Conservation (phyloP, 1,284 basidiomycete genomes). For the Cryptococcus sp. region DNA sequence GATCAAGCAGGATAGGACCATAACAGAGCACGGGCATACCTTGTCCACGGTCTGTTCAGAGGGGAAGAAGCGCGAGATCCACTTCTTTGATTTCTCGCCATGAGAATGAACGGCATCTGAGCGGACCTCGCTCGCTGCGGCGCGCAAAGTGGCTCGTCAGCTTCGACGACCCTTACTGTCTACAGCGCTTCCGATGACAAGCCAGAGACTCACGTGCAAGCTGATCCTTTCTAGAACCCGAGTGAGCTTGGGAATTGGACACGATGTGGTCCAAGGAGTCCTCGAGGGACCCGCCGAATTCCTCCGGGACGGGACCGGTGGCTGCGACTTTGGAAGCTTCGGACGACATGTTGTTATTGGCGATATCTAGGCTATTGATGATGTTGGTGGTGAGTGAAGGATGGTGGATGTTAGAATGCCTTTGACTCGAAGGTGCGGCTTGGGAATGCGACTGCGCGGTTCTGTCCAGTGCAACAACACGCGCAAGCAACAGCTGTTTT, state of each 20-base stretch:
- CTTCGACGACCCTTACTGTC: not conserved
- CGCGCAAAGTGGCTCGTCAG: not conserved
- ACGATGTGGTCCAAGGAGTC: constrained; percentile 39
- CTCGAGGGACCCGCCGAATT: constrained; percentile 36
- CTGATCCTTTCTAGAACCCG: constrained; percentile 21
- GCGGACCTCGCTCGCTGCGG: constrained; percentile 28
- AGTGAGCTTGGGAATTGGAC: constrained; percentile 16
- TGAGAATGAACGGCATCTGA: constrained; percentile 39
- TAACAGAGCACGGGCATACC: constrained; percentile 16
- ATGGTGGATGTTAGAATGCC: not conserved
- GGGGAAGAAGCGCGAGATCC: constrained; percentile 47
- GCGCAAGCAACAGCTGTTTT: not conserved
- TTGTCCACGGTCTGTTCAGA: constrained; percentile 41
- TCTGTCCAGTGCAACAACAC: not conserved
- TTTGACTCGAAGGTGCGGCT: not conserved
- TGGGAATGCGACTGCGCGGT: too few relatives aligned
- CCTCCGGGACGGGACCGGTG: constrained; percentile 25
- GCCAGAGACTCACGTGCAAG: constrained; percentile 37
- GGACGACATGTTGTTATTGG: not conserved
- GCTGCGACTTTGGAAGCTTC: constrained; percentile 23
- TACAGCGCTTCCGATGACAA: too few relatives aligned
- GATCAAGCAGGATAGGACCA: not conserved
- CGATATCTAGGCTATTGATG: not conserved
- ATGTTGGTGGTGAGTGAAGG: not conserved
- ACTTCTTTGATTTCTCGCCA: constrained; percentile 26